Conservation (phyloP, 2,329 filamentous ascomycete genomes). For the Colletotrichum liriopes region DNA sequence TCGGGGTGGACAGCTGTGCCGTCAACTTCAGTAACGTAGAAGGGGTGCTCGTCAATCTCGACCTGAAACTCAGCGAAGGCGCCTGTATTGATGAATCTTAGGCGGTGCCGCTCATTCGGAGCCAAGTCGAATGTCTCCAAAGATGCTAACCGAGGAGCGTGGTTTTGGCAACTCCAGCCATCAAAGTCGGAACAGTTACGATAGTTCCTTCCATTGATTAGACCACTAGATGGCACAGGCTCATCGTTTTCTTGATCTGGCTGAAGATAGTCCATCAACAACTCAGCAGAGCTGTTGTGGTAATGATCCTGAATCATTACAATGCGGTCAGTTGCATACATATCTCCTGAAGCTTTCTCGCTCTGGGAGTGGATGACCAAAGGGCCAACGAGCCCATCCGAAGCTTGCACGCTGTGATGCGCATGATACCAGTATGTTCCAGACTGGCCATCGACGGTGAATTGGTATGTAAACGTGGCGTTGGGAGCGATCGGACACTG, state of each 20-base stretch:
- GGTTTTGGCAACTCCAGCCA: slow-evolving; percentile 62
- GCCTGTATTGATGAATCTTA: slow-evolving; percentile 80
- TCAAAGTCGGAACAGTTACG: slow-evolving; percentile 53
- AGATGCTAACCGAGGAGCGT: slow-evolving; percentile 26
- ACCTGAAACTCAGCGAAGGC: slow-evolving; percentile 82
- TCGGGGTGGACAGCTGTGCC: slow-evolving; percentile 76
- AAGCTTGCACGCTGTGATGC: slow-evolving; percentile 75
- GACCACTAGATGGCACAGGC: slow-evolving; percentile 75
- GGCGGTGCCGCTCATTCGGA: slow-evolving; percentile 72
- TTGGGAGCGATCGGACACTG: slow-evolving; percentile 79
- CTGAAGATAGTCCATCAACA: slow-evolving; percentile 70
- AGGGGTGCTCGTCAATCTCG: slow-evolving; percentile 77
- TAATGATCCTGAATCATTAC: slow-evolving; percentile 83
- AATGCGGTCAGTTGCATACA: slow-evolving; percentile 66
- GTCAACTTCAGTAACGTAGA: slow-evolving; percentile 79
- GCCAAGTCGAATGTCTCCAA: slow-evolving; percentile 58
- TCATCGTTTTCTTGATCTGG: slow-evolving; percentile 72
- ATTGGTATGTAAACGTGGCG: slow-evolving; percentile 76
- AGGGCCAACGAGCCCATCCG: slow-evolving; percentile 78
- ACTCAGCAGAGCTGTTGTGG: slow-evolving; percentile 68
- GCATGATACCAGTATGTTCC: slow-evolving; percentile 75
- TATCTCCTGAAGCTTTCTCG: slow-evolving; percentile 47
- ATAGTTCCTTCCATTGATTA: slow-evolving; percentile 72
- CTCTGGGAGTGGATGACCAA: slow-evolving; percentile 75
- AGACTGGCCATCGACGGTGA: slow-evolving; percentile 69